phyloP scores from a whole-genome alignment of 305 asterid species.

The Coffea humblotiana region DNA sequence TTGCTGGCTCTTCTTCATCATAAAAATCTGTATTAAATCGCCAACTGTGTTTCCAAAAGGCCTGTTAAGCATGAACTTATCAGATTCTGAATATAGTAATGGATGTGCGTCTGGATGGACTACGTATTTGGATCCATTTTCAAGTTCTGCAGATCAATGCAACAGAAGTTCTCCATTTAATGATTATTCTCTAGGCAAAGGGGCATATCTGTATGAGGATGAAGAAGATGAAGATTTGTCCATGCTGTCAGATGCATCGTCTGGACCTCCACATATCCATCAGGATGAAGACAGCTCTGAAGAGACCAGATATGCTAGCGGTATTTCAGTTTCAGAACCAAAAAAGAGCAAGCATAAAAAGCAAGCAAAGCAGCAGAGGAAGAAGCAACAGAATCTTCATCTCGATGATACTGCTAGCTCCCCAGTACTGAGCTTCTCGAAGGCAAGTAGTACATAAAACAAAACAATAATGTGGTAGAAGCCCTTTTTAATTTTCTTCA shows the following conservation, averaged over 20 bases:
- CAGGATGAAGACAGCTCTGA: slow-evolving; percentile 27
- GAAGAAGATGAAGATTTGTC: slow-evolving; percentile 65
- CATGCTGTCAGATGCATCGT: slow-evolving; percentile 90
- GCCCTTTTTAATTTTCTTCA: neutral
- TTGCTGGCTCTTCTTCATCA: slow-evolving; percentile 18
- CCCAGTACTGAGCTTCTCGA: slow-evolving; percentile 41
- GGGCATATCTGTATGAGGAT: slow-evolving; percentile 29
- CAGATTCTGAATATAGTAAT: slow-evolving; percentile 66
- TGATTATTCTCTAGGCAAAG: slow-evolving; percentile 23
- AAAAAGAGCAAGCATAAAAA: slow-evolving; percentile 35
- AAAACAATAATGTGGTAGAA: neutral
- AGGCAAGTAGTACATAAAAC: slow-evolving; percentile 37
- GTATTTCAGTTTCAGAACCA: slow-evolving; percentile 26
- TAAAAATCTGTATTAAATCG: neutral
- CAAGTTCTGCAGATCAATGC: slow-evolving; percentile 45
- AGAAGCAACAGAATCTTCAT: slow-evolving; percentile 34
- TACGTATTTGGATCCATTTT: slow-evolving; percentile 63
- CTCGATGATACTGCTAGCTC: slow-evolving; percentile 95
- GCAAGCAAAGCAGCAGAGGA: slow-evolving; percentile 35
- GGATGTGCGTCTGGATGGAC: slow-evolving; percentile 98
- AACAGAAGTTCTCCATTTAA: slow-evolving; percentile 19
- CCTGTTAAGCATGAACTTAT: slow-evolving; percentile 41
- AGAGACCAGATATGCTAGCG: slow-evolving; percentile 22
- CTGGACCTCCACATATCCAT: slow-evolving; percentile 63
- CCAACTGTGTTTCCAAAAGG: neutral